Conservation (phyloP, 495 filamentous ascomycete species). For the Aspergillus steynii region DNA sequence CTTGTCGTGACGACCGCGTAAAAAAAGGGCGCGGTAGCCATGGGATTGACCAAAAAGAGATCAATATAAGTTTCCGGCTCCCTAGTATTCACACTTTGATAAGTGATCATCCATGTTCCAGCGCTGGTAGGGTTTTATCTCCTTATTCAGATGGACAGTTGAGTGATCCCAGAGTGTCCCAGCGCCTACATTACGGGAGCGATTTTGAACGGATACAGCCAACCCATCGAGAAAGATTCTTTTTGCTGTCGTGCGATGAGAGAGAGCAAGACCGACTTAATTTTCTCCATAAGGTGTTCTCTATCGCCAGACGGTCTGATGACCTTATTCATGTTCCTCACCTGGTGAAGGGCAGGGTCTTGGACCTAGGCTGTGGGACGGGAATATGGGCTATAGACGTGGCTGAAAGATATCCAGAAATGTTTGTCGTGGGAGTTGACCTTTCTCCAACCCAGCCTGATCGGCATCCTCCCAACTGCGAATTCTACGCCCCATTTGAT, state of each 20-base stretch:
- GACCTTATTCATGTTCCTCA: conserved; percentile 55
- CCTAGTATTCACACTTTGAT: too few relatives aligned
- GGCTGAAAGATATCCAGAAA: conserved; percentile 63
- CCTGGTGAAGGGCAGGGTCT: conserved; percentile 52
- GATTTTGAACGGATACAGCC: too few relatives aligned
- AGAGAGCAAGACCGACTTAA: conserved; percentile 74
- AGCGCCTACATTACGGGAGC: too few relatives aligned
- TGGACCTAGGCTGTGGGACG: conserved; percentile 86
- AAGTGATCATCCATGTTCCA: too few relatives aligned
- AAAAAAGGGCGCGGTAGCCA: too few relatives aligned
- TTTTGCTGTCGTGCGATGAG: conserved; percentile 56
- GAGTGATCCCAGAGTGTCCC: too few relatives aligned
- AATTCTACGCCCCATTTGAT: conserved; percentile 67
- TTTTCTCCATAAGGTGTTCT: conserved; percentile 73
- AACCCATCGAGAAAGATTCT: conserved; percentile 48
- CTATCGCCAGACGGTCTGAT: conserved; percentile 61
- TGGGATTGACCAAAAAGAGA: too few relatives aligned
- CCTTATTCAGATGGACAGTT: too few relatives aligned
- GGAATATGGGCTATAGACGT: conserved; percentile 92
- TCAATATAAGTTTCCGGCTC: too few relatives aligned
- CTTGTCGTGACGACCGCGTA: too few relatives aligned
- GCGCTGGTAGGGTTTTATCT: too few relatives aligned
- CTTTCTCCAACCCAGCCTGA: conserved; percentile 78
- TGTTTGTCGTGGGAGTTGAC: conserved; percentile 72
- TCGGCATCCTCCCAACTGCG: conserved; percentile 68